Evolutionary conservation across 495 filamentous ascomycete genomes (phyloP).

Genomic region (Xylaria nigripes): DNA sequence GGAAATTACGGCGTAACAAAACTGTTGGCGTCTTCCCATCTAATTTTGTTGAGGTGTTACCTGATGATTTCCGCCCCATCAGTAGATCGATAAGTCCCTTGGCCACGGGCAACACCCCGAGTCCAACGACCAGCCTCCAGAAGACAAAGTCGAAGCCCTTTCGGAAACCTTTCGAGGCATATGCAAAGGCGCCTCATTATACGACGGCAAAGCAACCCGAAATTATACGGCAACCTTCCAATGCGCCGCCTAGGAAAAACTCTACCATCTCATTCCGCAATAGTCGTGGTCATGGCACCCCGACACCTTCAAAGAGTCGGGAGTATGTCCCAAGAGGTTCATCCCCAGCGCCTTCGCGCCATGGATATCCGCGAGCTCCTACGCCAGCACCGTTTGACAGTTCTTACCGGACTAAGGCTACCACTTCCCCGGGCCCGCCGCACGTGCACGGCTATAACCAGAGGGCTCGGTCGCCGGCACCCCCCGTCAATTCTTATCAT

Average conservation of each 20-base stretch:
- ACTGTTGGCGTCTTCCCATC: slow-evolving; percentile 91
- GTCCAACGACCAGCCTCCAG: slow-evolving; percentile 41
- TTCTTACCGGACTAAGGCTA: slow-evolving; percentile 24
- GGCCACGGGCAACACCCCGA: slow-evolving; percentile 42
- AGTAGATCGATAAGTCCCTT: slow-evolving; percentile 72
- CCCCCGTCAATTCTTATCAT: slow-evolving; percentile 27
- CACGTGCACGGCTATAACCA: slow-evolving; percentile 13
- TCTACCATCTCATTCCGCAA: slow-evolving; percentile 26
- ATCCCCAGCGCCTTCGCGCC: slow-evolving; percentile 23
- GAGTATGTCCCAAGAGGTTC: slow-evolving; percentile 25
- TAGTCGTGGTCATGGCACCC: slow-evolving; percentile 15
- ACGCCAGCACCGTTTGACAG: slow-evolving; percentile 22
- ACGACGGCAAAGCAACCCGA: slow-evolving; percentile 45
- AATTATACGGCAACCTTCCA: slow-evolving; percentile 26
- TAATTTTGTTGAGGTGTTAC: slow-evolving; percentile 89
- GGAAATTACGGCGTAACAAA: slow-evolving; percentile 75
- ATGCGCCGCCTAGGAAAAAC: slow-evolving; percentile 30
- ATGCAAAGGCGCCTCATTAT: slow-evolving; percentile 50
- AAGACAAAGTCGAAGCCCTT: slow-evolving; percentile 54
- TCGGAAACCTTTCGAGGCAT: slow-evolving; percentile 63
- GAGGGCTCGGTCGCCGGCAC: slow-evolving; percentile 40
- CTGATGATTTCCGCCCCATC: slow-evolving; percentile 71
- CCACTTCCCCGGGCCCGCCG: slow-evolving; percentile 41
- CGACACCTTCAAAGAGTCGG: slow-evolving; percentile 22
- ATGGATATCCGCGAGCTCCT: slow-evolving; percentile 8